phyloP scores from a whole-genome alignment of 345 rosid genomes.

The Brassica juncea region DNA sequence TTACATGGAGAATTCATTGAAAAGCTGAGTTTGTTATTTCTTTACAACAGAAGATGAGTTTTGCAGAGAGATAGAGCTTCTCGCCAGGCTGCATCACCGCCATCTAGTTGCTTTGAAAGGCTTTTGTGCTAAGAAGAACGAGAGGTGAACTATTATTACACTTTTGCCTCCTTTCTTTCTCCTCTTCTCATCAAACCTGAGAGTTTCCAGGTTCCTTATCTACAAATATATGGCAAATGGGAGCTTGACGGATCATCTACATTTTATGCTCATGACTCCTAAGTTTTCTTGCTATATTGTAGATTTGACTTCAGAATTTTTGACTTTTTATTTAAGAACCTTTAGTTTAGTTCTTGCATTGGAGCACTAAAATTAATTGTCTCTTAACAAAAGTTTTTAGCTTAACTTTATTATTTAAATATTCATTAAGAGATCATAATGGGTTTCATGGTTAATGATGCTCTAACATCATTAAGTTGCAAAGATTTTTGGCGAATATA shows the following conservation, averaged over 20 bases:
- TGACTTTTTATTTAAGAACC: not conserved
- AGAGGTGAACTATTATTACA: constrained; percentile 56
- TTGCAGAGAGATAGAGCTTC: constrained; percentile 91
- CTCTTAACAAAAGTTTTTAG: no score
- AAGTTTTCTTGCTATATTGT: not conserved
- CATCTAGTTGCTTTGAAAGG: constrained; percentile 93
- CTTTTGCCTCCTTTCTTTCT: not conserved
- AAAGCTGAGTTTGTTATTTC: no score
- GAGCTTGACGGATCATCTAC: constrained; percentile 86
- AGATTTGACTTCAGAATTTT: not conserved
- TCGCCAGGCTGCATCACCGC: constrained; percentile 92
- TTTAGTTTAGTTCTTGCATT: not conserved
- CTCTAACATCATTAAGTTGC: not conserved
- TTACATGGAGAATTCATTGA: no score
- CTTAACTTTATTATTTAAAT: no score
- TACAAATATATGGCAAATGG: constrained; percentile 91
- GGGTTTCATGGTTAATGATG: no score
- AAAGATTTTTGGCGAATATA: not conserved
- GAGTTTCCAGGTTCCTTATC: constrained; percentile 72
- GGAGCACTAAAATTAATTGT: no score
- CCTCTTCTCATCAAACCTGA: constrained; percentile 21
- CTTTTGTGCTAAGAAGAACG: constrained; percentile 66
- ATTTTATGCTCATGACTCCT: constrained; percentile 51
- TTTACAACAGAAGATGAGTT: constrained; percentile 57
- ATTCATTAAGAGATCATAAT: no score